Conservation (phyloP, 257 asterid genomes). For the Cordia subcordata region DNA sequence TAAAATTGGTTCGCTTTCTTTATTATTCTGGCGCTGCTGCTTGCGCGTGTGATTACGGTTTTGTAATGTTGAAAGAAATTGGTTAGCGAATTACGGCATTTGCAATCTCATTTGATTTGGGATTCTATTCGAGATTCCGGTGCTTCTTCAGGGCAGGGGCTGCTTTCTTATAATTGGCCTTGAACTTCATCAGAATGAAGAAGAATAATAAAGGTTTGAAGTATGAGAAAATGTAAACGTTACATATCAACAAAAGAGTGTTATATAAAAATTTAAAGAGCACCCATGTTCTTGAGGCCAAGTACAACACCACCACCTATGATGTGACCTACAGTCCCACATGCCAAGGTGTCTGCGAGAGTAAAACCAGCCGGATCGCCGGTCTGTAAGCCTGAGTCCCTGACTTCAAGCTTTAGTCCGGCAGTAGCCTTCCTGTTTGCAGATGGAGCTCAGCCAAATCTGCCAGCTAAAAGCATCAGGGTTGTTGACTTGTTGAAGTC, state of each 20-base stretch:
- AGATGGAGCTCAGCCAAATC: constrained; percentile 91
- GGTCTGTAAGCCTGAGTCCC: constrained; percentile 91
- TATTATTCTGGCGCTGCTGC: no score
- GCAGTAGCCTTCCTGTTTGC: constrained; percentile 94
- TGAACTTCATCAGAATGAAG: no score
- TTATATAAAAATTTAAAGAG: constrained; percentile 26
- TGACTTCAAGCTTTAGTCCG: constrained; percentile 63
- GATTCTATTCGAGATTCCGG: no score
- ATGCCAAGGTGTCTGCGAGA: constrained; percentile 87
- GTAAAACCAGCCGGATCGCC: constrained; percentile 99
- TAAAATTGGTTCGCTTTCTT: no score
- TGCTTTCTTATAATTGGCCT: no score
- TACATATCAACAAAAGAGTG: not conserved
- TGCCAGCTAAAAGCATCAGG: constrained; percentile 87
- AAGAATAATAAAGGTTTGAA: no score
- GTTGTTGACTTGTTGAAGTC: constrained; percentile 74
- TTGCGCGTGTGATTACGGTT: no score
- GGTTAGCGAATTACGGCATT: no score
- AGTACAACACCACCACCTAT: constrained; percentile 97
- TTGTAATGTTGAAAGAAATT: no score
- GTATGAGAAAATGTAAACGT: no score
- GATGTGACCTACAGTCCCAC: constrained; percentile 82
- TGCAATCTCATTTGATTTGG: no score
- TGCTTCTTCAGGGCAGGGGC: no score
- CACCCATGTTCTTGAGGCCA: constrained; percentile 80